Conservation (phyloP, 495 filamentous ascomycete species). For the Thermothielavioides terrestris region DNA sequence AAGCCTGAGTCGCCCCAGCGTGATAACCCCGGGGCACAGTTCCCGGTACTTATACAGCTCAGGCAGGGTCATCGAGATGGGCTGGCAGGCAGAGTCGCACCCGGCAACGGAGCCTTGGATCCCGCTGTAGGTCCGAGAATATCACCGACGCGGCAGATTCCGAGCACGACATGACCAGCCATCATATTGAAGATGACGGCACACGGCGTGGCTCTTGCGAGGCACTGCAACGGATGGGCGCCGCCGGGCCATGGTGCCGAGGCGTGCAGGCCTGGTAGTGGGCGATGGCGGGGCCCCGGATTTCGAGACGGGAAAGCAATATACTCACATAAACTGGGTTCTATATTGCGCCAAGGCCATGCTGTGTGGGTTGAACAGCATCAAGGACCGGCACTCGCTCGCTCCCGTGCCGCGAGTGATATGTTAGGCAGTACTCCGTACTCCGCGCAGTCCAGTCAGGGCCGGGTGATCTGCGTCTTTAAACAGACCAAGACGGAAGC, state of each 20-base stretch:
- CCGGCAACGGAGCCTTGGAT: constrained; percentile 2
- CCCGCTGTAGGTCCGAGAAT: constrained; percentile 20
- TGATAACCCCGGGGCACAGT: not conserved
- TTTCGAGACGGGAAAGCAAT: constrained; percentile 17
- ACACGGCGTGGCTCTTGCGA: constrained; percentile 18
- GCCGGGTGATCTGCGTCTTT: constrained; percentile 4
- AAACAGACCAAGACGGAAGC: constrained; percentile 19
- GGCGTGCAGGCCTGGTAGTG: constrained; percentile 19
- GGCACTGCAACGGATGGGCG: constrained; percentile 12
- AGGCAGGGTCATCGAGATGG: not conserved
- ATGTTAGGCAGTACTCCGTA: constrained; percentile 22
- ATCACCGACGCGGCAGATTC: constrained; percentile 19
- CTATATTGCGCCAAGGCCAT: constrained; percentile 18
- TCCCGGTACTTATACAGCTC: constrained; percentile 16
- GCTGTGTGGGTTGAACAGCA: constrained; percentile 10
- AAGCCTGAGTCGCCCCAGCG: not conserved
- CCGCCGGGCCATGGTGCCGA: constrained; percentile 10
- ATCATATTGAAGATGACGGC: constrained; percentile 19
- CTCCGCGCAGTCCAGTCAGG: constrained; percentile 1
- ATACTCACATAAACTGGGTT: constrained; percentile 27
- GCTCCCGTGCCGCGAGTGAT: constrained; percentile 19
- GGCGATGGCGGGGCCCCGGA: constrained; percentile 27
- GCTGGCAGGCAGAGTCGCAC: not conserved
- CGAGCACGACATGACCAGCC: constrained; percentile 17
- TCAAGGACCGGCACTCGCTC: constrained; percentile 16